Base-by-base conservation (phyloP, 257 asterid genomes). In the Pogostemon cablin region DNA sequence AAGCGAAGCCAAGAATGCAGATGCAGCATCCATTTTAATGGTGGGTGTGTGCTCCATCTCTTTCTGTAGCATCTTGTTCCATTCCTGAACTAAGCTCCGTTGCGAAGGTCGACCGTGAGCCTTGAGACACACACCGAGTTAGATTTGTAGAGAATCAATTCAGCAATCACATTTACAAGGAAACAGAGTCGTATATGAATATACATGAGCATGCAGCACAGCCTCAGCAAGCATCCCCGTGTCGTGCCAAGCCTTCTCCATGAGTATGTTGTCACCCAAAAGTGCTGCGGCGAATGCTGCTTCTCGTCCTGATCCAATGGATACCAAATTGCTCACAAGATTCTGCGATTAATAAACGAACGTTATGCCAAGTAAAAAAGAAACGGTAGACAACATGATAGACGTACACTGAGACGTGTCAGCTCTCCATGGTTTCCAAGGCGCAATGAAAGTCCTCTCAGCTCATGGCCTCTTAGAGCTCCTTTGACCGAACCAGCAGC, bases 141-240 rank as follows among this genome's bases (percentile, higher is more conserved):
- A 55, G 49, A 20, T 52, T 5, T 1, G 15, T 17, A 15, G 17
- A 41, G 42, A 20, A 6, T 7, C 4, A 8, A n/a, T 37, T 25
- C 10, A 34, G 52, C 25, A 44, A 9, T 25, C 3, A 15, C 2
- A 48, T 7, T 10, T 9, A 8, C 3, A 4, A n/a, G 39, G 0
- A 12, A 9, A 10, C 5, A 10, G 46, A 25, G 5, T 4, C 9
- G 12, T 10, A 68, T 41, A 42, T 12, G 5, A 69, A 9, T 69
- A 17, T 89, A 95, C 98, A 17, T 89, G 98, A 81, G 99, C 88
- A 77, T 95, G 98, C 44, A 91, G 91, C 44, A 95, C 99, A 44
- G 99, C 96, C 82, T 95, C 99, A 11, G 99, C 98, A 62, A 95
- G 96, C 99, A 95, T 95, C 72, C 98, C 99, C 5, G 99, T 95